A percentile compares a stretch with the other conserved stretches of the same genome.
phyloP scores from a whole-genome alignment of 768 basidiomycete species.

The Omphalotus guepiniiformis region DNA sequence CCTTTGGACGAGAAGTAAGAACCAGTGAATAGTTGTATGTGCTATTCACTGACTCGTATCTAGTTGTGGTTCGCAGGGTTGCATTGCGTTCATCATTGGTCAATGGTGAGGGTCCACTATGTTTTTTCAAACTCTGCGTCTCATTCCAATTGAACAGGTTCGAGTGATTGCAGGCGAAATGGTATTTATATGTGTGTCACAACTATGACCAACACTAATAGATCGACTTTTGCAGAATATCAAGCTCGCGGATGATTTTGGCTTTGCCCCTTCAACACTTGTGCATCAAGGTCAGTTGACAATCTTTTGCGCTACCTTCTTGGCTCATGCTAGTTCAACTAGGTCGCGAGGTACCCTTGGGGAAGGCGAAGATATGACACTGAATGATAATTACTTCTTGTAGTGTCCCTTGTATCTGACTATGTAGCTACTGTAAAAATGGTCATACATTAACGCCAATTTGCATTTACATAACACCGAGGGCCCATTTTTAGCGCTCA shows the following conservation, averaged over 20 bases:
- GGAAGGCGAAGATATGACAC: too few species aligned
- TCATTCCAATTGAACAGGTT: conserved; percentile 39
- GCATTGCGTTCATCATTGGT: conserved; percentile 90
- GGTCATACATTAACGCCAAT: too few species aligned
- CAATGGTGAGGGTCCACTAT: conserved; percentile 57
- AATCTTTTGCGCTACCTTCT: too few species aligned
- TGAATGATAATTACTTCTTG: too few species aligned
- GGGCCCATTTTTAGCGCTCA: too few species aligned
- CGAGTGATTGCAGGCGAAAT: conserved; percentile 82
- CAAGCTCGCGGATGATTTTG: conserved; percentile 69
- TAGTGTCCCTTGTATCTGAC: too few species aligned
- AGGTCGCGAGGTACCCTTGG: too few species aligned
- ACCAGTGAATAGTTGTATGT: not conserved
- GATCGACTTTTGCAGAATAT: conserved; percentile 45
- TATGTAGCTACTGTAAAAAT: too few species aligned
- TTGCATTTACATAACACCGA: too few species aligned
- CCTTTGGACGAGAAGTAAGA: conserved; percentile 75
- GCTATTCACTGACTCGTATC: not conserved
- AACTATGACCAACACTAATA: conserved; percentile 9
- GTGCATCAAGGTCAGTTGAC: too few species aligned
- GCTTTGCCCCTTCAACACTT: conserved; percentile 82
- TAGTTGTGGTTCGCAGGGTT: conserved; percentile 85
- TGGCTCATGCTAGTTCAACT: too few species aligned
- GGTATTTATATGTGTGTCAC: conserved; percentile 35
- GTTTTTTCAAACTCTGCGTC: not conserved